A percentile compares a stretch with the other conserved stretches of the same genome.
These are phyloP conservation scores for Sclerotinia minor DNA, from an alignment of 2,329 filamentous ascomycete species.

Conservation along the genomic window DNA sequence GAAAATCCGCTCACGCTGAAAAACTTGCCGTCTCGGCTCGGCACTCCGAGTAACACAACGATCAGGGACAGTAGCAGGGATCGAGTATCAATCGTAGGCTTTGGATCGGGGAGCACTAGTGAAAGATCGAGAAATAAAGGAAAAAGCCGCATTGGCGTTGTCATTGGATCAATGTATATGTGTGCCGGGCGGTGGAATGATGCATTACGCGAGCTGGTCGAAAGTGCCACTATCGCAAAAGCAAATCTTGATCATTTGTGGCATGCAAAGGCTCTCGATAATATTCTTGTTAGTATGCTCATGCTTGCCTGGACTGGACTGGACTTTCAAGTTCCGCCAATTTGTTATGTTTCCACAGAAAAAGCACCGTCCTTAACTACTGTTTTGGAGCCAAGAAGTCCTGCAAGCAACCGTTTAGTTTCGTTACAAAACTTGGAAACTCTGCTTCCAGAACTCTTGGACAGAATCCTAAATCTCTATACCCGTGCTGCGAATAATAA, in stretches of 20 bases:
- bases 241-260: slow-evolving; percentile 89
- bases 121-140: slow-evolving; percentile 80
- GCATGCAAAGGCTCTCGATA: slow-evolving; percentile 93
- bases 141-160: slow-evolving; percentile 74
- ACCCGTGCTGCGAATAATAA: slow-evolving; percentile 61
- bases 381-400: slow-evolving; percentile 40
- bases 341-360: slow-evolving; percentile 47
- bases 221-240: slow-evolving; percentile 75
- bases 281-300: slow-evolving; percentile 78
- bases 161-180: slow-evolving; percentile 83
- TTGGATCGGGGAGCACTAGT: slow-evolving; percentile 68
- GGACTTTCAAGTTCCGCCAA: slow-evolving; percentile 73
- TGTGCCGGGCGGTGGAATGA: slow-evolving; percentile 89
- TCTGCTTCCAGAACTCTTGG: slow-evolving; percentile 71
- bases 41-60: slow-evolving; percentile 26
- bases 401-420: slow-evolving; percentile 37
- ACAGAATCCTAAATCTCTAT: slow-evolving; percentile 74
- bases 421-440: slow-evolving; percentile 54
- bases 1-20: slow-evolving; percentile 27
- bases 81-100: slow-evolving; percentile 66
- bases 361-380: slow-evolving; percentile 36
- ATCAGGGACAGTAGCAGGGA: slow-evolving; percentile 44
- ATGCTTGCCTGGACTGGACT: slow-evolving; percentile 81
- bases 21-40: slow-evolving; percentile 32
- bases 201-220: slow-evolving; percentile 78